phyloP scores from a whole-genome alignment of 2,329 filamentous ascomycete genomes.

The Bipolaris zeicola region DNA sequence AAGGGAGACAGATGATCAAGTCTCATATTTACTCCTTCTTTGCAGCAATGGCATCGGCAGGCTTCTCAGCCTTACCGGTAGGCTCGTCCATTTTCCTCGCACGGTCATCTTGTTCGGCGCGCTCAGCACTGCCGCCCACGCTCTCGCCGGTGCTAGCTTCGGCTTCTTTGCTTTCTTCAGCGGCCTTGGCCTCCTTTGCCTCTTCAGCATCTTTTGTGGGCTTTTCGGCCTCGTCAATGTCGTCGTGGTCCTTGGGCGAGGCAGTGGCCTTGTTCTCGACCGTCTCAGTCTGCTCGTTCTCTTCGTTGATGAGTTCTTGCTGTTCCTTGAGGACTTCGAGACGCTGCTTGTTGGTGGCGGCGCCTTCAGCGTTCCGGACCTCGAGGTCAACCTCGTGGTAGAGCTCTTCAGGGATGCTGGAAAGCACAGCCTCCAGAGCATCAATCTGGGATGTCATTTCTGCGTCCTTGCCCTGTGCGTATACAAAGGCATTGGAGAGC shows the following conservation, averaged over 20 bases:
- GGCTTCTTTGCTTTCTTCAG: constrained; percentile 32
- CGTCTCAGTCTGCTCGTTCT: constrained; percentile 87
- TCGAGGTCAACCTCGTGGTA: constrained; percentile 99
- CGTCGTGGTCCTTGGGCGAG: constrained; percentile 81
- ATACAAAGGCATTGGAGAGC: constrained; percentile 97
- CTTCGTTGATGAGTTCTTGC: constrained; percentile 95
- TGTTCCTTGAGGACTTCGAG: constrained; percentile 98
- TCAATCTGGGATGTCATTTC: constrained; percentile 91
- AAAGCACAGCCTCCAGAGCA: constrained; percentile 87
- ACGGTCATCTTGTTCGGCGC: constrained; percentile 41
- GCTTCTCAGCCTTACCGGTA: constrained; percentile 26
- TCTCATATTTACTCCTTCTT: constrained; percentile 18
- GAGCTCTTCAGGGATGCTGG: constrained; percentile 93
- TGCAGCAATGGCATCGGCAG: constrained; percentile 5
- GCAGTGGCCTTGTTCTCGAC: constrained; percentile 73
- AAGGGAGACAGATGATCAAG: background rate
- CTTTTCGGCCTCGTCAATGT: constrained; percentile 95
- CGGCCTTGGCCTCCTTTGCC: constrained; percentile 26
- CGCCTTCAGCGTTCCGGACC: constrained; percentile 94
- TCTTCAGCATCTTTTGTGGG: constrained; percentile 46
- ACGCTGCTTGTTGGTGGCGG: constrained; percentile 97
- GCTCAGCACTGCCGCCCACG: constrained; percentile 38
- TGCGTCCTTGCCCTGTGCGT: constrained; percentile 81
- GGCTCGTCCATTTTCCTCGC: constrained; percentile 29
- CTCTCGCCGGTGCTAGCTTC: constrained; percentile 40